phyloP scores from a whole-genome alignment of 768 basidiomycete genomes.

The Macrocybe gigantea region DNA sequence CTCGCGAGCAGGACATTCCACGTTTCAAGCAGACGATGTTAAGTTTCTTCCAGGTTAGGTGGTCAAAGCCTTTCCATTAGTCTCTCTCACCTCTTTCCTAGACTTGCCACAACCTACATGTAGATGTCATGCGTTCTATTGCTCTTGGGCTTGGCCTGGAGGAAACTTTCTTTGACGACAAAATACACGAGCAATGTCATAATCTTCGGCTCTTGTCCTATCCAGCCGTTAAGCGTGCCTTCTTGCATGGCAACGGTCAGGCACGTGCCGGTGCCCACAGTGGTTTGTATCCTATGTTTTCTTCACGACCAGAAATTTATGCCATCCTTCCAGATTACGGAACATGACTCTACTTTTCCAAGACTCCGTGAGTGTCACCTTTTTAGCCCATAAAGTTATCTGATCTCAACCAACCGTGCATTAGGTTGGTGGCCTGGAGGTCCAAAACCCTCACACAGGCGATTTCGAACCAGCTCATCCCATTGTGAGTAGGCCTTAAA shows the following conservation, averaged over 20 bases:
- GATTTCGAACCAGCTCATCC: constrained; percentile 68
- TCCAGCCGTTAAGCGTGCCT: constrained; percentile 59
- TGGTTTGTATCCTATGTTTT: constrained; percentile 26
- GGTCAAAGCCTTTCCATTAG: neutral
- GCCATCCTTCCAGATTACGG: constrained; percentile 53
- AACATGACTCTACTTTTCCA: constrained; percentile 76
- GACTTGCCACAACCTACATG: constrained; percentile 74
- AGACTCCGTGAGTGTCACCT: constrained; percentile 42
- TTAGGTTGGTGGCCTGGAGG: constrained; percentile 76
- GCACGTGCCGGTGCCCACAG: constrained; percentile 82
- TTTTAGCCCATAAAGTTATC: neutral
- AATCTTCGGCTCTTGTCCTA: constrained; percentile 80
- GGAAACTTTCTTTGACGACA: constrained; percentile 70
- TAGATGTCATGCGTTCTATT: constrained; percentile 77
- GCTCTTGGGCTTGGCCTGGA: constrained; percentile 73
- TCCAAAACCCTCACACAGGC: constrained; percentile 74
- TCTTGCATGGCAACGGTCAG: constrained; percentile 60
- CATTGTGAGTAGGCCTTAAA: constrained; percentile 44
- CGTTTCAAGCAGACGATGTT: constrained; percentile 70
- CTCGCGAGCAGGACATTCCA: constrained; percentile 53
- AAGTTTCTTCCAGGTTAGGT: constrained; percentile 61
- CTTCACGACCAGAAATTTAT: neutral
- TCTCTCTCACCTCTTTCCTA: constrained; percentile 18
- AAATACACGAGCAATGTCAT: constrained; percentile 72
- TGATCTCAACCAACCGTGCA: neutral